Percentiles rank a stretch among this genome's conserved stretches.
These are phyloP conservation scores for Symbiodinium pilosum DNA, from an alignment of 73 alveolate genomes.

Conservation along the genomic window DNA sequence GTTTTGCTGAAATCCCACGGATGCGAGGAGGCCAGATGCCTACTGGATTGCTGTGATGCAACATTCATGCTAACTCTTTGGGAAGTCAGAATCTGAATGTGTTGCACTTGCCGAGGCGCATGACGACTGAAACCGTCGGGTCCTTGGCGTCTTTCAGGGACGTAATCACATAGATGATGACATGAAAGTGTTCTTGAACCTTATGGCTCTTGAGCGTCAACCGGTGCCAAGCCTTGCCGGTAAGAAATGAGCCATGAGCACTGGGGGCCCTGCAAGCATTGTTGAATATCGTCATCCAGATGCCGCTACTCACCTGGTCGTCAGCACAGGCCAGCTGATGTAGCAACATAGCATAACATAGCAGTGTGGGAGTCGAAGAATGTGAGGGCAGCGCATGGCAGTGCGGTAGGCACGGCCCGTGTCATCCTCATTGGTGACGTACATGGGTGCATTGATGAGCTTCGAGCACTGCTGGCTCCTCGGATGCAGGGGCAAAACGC, in stretches of 20 bases:
- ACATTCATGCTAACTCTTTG: no score
- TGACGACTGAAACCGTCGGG: not conserved
- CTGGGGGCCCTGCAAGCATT: not conserved
- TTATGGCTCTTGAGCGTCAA: no score
- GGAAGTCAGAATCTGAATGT: no score
- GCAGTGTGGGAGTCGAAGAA: no score
- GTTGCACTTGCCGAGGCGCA: no score
- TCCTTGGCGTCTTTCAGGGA: not conserved
- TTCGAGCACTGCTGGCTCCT: not conserved
- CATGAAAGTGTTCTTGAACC: no score
- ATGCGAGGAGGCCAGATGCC: no score
- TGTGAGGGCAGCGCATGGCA: not conserved
- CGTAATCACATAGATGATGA: no score
- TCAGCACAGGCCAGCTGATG: not conserved
- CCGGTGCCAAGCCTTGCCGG: no score
- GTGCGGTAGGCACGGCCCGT: not conserved
- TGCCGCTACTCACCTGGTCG: not conserved
- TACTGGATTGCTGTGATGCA: no score
- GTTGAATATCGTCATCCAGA: not conserved
- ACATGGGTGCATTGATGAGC: not conserved
- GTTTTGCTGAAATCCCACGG: no score
- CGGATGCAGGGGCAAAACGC: not conserved
- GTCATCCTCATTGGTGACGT: not conserved
- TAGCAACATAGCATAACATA: not conserved
- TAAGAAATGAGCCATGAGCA: no score